Percentiles rank a stretch among this genome's conserved stretches.
phyloP scores from a whole-genome alignment of 2,329 filamentous ascomycete species.

The Diaporthe citriasiana region DNA sequence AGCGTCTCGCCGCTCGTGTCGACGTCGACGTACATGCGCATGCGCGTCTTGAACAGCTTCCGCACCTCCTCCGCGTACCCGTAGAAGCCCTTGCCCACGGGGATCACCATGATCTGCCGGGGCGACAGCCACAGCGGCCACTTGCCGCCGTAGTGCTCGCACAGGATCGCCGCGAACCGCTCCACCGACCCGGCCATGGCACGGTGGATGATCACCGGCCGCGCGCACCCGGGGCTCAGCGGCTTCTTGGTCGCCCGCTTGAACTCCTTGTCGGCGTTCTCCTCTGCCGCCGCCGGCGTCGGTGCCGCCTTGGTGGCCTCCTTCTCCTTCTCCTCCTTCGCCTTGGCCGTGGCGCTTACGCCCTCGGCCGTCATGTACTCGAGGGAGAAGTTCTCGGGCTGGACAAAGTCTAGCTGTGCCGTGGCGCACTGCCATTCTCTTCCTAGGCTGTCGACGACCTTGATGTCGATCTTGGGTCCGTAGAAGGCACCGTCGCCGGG shows the following conservation, averaged over 20 bases:
- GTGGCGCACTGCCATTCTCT: slow-evolving; percentile 87
- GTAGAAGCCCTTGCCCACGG: slow-evolving; percentile 79
- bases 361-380: slow-evolving; percentile 84
- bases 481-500: slow-evolving; percentile 98
- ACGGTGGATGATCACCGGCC: slow-evolving; percentile 89
- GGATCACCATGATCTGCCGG: slow-evolving; percentile 84
- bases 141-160: slow-evolving; percentile 87
- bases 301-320: slow-evolving; percentile 47
- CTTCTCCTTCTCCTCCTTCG: slow-evolving; percentile 52
- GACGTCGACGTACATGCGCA: slow-evolving; percentile 78
- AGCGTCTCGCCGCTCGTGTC: slow-evolving; percentile 84
- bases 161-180: slow-evolving; percentile 79
- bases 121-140: slow-evolving; percentile 93
- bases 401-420: slow-evolving; percentile 90
- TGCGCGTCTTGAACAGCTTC: slow-evolving; percentile 71
- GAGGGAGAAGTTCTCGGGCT: slow-evolving; percentile 87
- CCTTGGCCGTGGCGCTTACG: slow-evolving; percentile 47
- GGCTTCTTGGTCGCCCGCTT: slow-evolving; percentile 62
- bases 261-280: slow-evolving; percentile 56
- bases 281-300: slow-evolving; percentile 52
- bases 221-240: slow-evolving; percentile 78
- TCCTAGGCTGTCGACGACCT: slow-evolving; percentile 87
- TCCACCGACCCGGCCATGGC: slow-evolving; percentile 81
- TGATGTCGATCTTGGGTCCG: slow-evolving; percentile 98
- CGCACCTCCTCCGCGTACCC: slow-evolving; percentile 84